A percentile compares a stretch with the other conserved stretches of the same genome.
Evolutionary conservation across 73 alveolate genomes (phyloP).

Genomic region (Paramecium sexaurelia): DNA sequence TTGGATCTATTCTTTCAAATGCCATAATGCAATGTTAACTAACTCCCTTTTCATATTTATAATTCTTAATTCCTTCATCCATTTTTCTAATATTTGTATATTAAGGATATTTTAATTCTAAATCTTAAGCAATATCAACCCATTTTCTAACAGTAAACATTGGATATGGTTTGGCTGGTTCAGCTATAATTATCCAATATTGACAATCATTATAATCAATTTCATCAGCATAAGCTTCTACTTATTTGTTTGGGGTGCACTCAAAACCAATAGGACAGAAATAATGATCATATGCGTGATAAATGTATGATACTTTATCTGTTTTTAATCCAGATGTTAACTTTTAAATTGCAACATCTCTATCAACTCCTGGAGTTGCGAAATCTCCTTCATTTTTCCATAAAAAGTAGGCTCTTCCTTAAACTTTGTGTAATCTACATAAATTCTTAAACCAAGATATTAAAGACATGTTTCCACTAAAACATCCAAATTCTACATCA

Average conservation of each 20-base stretch:
- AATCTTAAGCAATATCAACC: constrained; percentile 19
- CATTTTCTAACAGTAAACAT: constrained; percentile 74
- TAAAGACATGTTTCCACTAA: constrained; percentile 83
- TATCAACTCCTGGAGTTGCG: constrained; percentile 72
- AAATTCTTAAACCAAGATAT: constrained; percentile 56
- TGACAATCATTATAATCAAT: constrained; percentile 69
- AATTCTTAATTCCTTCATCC: constrained; percentile 79
- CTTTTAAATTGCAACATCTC: constrained; percentile 70
- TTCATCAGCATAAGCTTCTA: constrained; percentile 75
- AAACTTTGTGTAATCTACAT: constrained; percentile 4
- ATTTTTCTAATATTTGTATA: constrained; percentile 72
- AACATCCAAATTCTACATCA: constrained; percentile 17
- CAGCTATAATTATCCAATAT: constrained; percentile 71
- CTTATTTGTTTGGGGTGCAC: constrained; percentile 75
- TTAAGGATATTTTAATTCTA: not conserved
- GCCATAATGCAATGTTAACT: constrained; percentile 86
- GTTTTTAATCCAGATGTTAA: constrained; percentile 71
- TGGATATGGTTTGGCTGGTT: constrained; percentile 33
- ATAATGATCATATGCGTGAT: constrained; percentile 89
- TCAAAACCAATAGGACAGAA: constrained; percentile 90
- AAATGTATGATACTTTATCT: constrained; percentile 73
- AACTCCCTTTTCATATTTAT: constrained; percentile 75
- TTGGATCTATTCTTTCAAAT: constrained; percentile 66
- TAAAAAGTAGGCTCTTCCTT: constrained; percentile 75
- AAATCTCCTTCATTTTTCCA: constrained; percentile 82